These are phyloP conservation scores for Hemerocallis citrina DNA, from an alignment of 106 monocot genomes.

Conservation along the genomic window DNA sequence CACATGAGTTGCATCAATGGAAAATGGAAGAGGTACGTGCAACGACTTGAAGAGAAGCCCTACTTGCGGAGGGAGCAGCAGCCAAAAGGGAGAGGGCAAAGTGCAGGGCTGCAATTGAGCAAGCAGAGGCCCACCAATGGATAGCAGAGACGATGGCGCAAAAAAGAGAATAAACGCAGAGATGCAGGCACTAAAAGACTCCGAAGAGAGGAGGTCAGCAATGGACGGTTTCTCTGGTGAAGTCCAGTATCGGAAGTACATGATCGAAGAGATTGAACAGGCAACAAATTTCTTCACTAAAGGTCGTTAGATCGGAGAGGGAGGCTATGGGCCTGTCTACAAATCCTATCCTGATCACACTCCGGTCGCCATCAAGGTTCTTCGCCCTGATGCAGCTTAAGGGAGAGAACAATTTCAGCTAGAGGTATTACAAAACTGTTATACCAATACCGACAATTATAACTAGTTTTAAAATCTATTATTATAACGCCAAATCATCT, in stretches of 20 bases:
- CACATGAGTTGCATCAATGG: conserved; percentile 50
- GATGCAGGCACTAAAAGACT: conserved; percentile 35
- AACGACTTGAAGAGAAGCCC: conserved; percentile 31
- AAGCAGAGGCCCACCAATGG: conserved; percentile 40
- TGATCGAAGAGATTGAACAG: too few relatives aligned
- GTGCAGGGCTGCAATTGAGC: conserved; percentile 53
- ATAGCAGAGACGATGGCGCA: conserved; percentile 51
- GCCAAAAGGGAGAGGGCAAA: conserved; percentile 54
- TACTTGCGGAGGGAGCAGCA: conserved; percentile 36
- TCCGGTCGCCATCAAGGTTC: too few relatives aligned
- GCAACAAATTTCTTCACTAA: too few relatives aligned
- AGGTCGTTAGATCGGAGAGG: too few relatives aligned
- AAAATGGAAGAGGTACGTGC: conserved; percentile 55
- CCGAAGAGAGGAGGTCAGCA: conserved; percentile 30
- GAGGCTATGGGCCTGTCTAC: too few relatives aligned
- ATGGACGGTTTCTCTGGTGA: conserved; percentile 10
- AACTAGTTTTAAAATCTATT: too few relatives aligned
- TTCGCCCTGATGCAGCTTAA: too few relatives aligned
- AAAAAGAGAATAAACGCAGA: conserved; percentile 46
- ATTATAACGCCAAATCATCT: too few relatives aligned
- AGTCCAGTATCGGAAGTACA: conserved; percentile 39
- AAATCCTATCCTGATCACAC: conserved; percentile 22
- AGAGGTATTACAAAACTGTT: too few relatives aligned
- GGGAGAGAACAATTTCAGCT: conserved; percentile 49
- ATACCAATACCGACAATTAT: too few relatives aligned